Base-by-base conservation (phyloP, 331 rosid species). In the Phaseolus coccineus region DNA sequence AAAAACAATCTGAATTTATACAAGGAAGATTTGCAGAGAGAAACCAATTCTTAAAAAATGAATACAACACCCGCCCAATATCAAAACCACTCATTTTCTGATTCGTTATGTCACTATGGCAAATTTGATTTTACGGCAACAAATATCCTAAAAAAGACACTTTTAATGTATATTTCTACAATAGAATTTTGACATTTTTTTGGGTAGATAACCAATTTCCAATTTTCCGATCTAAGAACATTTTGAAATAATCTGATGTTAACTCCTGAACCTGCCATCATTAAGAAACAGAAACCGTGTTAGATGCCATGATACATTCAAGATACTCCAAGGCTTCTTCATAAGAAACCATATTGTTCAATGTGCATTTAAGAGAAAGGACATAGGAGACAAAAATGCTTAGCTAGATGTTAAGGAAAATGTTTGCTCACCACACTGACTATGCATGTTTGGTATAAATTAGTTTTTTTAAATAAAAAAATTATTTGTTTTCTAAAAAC, bases 201-300 rank as follows among this genome's bases (percentile, higher is more conserved):
- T 65, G 10, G 16, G 50, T n/a, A 16, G 27, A 16, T 13, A 61
- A 61, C n/a, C n/a, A 16, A 2, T 71, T 40, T 69, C 52, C 27
- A 58, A 71, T 12, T 71, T 51, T 24, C 53, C 83, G 51, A 31
- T 28, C 65, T 19, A 65, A 56, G 44, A 48, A 79, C 35, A 65
- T 37, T 24, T 39, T 71, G 75, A 76, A 79, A 72, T 50, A 70
- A 35, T 77, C 63, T 28, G 65, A 28, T 25, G 75, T 57, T 13
- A 27, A 53, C 46, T 25, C 81, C 39, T 47, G 61, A 57, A 57
- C 83, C 83, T 86, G 81, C 71, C 77, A 80, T 61, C 40, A 80
- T 61, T 30, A 69, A 27, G 71, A 75, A 56, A 71, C 48, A 11
- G 31, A 52, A 58, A 33, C 24, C 15, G 69, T 16, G 73, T 69